Percentiles rank a stretch among this genome's conserved stretches.
Conservation (phyloP, 2,329 filamentous ascomycete species). For the Diaporthe longicolla region DNA sequence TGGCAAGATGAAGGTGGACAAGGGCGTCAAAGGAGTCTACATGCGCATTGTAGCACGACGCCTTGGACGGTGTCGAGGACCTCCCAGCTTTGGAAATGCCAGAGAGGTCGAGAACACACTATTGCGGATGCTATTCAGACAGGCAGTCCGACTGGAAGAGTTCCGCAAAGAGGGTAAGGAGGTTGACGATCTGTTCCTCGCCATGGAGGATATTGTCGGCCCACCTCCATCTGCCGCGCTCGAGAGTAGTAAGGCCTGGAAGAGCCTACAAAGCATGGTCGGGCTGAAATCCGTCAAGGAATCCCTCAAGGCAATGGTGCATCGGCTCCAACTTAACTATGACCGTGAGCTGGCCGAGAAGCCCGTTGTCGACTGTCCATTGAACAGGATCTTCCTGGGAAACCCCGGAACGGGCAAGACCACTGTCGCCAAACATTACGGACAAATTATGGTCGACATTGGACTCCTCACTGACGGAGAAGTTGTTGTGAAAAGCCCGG, state of each 20-base stretch:
- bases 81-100: constrained; percentile 81
- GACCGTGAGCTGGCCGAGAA: constrained; percentile 74
- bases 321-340: constrained; percentile 75
- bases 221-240: constrained; percentile 72
- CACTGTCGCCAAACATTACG: constrained; percentile 80
- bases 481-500: constrained; percentile 79
- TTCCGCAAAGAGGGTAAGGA: constrained; percentile 57
- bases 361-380: constrained; percentile 68
- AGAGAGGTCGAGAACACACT: constrained; percentile 76
- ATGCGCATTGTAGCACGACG: constrained; percentile 73
- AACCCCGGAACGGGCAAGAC: constrained; percentile 84
- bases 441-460: constrained; percentile 75
- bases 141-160: constrained; percentile 67
- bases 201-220: constrained; percentile 79
- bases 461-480: constrained; percentile 76
- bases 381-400: constrained; percentile 80
- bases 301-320: constrained; percentile 69
- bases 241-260: constrained; percentile 67
- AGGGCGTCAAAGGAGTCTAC: constrained; percentile 71
- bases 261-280: constrained; percentile 68
- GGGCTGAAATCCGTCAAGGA: constrained; percentile 75
- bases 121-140: constrained; percentile 67
- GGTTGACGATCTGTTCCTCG: constrained; percentile 72
- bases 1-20: constrained; percentile 70
- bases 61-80: constrained; percentile 73